These are phyloP conservation scores for Rhodosporidiobolus odoratus DNA, from an alignment of 768 basidiomycete genomes.

Conservation along the genomic window DNA sequence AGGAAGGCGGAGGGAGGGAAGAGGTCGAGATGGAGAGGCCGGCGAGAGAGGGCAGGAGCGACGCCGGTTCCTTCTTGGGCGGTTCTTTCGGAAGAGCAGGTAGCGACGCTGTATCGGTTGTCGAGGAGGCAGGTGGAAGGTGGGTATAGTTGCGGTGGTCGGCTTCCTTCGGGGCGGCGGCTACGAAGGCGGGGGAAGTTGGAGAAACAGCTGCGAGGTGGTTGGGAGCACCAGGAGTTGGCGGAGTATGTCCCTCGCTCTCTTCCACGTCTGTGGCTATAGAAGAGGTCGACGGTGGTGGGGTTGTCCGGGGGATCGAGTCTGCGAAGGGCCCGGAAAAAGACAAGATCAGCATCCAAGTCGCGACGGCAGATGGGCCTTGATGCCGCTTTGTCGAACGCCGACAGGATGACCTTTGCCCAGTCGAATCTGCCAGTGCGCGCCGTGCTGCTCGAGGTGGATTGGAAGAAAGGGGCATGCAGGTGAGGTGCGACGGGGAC, in stretches of 20 bases:
- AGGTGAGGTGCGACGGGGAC: too few relatives aligned
- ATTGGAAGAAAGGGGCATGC: too few relatives aligned
- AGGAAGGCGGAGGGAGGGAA: background rate
- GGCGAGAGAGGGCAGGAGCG: background rate
- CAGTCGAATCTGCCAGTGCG: too few relatives aligned
- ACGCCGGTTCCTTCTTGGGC: background rate
- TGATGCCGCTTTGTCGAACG: too few relatives aligned
- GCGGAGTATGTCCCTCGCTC: too few relatives aligned
- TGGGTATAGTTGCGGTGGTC: background rate
- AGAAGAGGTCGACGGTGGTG: background rate
- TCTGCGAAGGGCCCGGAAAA: too few relatives aligned
- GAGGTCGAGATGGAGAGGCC: background rate
- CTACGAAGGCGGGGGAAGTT: background rate
- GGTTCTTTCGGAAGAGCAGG: background rate
- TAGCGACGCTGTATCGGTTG: background rate
- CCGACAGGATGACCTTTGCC: too few relatives aligned
- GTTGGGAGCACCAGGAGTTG: background rate
- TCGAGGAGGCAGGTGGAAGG: background rate
- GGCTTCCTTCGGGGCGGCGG: background rate
- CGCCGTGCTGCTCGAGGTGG: too few relatives aligned
- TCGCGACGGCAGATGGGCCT: too few relatives aligned
- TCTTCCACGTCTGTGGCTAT: too few relatives aligned
- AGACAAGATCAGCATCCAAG: too few relatives aligned
- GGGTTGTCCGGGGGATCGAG: background rate
- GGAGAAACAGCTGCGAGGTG: background rate